Base-by-base conservation (phyloP, 2,329 filamentous ascomycete species). In the Rhexocercosporidium sp. region DNA sequence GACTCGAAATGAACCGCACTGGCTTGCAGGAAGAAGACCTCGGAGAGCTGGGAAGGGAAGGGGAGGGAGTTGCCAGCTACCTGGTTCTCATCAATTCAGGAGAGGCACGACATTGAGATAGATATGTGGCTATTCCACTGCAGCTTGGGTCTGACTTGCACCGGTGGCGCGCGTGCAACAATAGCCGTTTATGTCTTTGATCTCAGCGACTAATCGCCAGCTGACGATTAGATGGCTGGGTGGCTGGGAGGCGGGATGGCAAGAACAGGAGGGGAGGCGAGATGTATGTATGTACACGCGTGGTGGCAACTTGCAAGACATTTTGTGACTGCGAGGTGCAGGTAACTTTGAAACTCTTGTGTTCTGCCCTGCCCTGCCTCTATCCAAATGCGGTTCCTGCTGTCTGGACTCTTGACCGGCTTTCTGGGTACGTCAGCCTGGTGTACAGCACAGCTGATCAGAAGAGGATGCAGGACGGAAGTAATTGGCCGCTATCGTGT, bases 81-180 rank as follows among this genome's bases (percentile, higher is more conserved):
- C 64, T 57, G 67, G 67, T 69, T 54, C 56, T 41, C 46, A 59
- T 49, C 31, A 49, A 14, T 11, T 56, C 46, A 46, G 46, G n/a
- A 20, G 41, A 47, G 47, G 54, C 47, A 62, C 65, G 64, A 46
- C 65, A 64, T 61, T 14, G 53, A 44, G 37, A 64, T 59, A 60
- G 64, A 39, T 44, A 39, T 49, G 9, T 59, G 46, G 41, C 27
- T 37, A 47, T 49, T 59, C 39, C 54, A 64, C 27, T 37, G 29
- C 57, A 49, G 47, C 44, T 11, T n/a, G 9, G 29, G 29, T 37
- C 22, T 56, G 47, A 31, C 57, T 44, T 65, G 46, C 54, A 49
- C 25, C 37, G 57, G n/a, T n/a, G n/a, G n/a, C n/a, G n/a, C n/a
- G n/a, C n/a, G n/a, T 57, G 27, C 54, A 61, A 56, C 57, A 27